These are phyloP conservation scores for Hygrophorus pudorinus DNA, from an alignment of 768 basidiomycete genomes.

Conservation along the genomic window DNA sequence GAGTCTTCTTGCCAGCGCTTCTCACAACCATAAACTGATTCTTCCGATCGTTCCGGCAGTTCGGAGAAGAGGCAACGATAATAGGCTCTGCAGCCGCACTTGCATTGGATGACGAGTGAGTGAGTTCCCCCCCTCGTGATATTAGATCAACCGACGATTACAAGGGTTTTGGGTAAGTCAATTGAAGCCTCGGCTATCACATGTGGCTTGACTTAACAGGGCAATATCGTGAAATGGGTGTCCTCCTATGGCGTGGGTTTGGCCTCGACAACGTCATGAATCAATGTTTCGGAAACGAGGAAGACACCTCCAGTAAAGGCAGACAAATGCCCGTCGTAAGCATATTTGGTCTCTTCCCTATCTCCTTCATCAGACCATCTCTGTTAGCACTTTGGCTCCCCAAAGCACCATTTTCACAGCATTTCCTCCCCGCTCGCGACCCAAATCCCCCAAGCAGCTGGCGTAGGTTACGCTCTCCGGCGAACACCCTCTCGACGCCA, in stretches of 20 bases:
- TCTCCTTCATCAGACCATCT: slow-evolving; percentile 1
- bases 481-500: slow-evolving; percentile 60
- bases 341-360: slow-evolving; percentile 4
- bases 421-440: slow-evolving; percentile 92
- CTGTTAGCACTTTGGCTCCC: slow-evolving; percentile 74
- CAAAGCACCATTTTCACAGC: slow-evolving; percentile 79
- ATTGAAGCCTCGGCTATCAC: background rate
- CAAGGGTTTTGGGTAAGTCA: slow-evolving; percentile 56
- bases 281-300: slow-evolving; percentile 82
- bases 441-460: slow-evolving; percentile 92
- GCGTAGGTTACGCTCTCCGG: slow-evolving; percentile 82
- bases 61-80: slow-evolving; percentile 88
- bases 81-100: slow-evolving; percentile 85
- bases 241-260: slow-evolving; percentile 83
- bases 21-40: background rate
- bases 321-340: slow-evolving; percentile 89
- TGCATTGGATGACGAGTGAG: slow-evolving; percentile 76
- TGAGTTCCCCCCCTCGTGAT: background rate
- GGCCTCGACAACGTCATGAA: slow-evolving; percentile 74
- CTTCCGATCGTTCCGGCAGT: slow-evolving; percentile 25
- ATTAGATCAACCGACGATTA: background rate
- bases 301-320: slow-evolving; percentile 75
- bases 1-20: slow-evolving; percentile 20
- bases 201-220: slow-evolving; percentile 28
- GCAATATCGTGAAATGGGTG: slow-evolving; percentile 91